Percentiles rank a stretch among this genome's conserved stretches.
Conservation (phyloP, 176 grass and related monocot species). For the Elaeis guineensis region DNA sequence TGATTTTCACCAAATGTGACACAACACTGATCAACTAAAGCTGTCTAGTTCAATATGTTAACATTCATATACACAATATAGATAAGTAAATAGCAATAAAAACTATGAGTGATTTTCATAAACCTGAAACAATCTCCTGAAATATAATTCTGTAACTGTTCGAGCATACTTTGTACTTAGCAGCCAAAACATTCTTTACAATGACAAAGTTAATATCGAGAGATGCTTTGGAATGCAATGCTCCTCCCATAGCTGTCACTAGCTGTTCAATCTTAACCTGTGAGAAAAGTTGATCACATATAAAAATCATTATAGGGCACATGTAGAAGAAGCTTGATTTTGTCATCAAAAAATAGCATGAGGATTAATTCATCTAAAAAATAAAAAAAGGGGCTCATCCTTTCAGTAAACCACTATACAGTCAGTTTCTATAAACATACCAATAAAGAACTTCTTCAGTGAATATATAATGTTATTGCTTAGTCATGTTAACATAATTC, state of each 20-base stretch:
- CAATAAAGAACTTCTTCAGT: too few relatives aligned
- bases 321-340: background rate
- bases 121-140: background rate
- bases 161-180: constrained; percentile 81
- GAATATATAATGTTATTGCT: too few relatives aligned
- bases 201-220: constrained; percentile 79
- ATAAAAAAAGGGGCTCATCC: too few relatives aligned
- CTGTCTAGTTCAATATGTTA: too few relatives aligned
- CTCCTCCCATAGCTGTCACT: constrained; percentile 75
- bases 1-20: too few relatives aligned
- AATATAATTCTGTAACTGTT: too few relatives aligned
- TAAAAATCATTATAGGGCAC: background rate
- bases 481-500: too few relatives aligned
- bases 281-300: constrained; percentile 22
- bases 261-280: constrained; percentile 68
- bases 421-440: too few relatives aligned
- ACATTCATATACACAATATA: background rate
- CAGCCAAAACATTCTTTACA: constrained; percentile 69
- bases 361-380: too few relatives aligned
- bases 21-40: too few relatives aligned
- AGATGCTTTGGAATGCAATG: constrained; percentile 40
- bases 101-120: background rate
- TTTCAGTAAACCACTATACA: too few relatives aligned
- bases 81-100: background rate
- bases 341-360: too few relatives aligned